These are phyloP conservation scores for Solanum bulbocastanum DNA, from an alignment of 257 asterid species.

Conservation along the genomic window DNA sequence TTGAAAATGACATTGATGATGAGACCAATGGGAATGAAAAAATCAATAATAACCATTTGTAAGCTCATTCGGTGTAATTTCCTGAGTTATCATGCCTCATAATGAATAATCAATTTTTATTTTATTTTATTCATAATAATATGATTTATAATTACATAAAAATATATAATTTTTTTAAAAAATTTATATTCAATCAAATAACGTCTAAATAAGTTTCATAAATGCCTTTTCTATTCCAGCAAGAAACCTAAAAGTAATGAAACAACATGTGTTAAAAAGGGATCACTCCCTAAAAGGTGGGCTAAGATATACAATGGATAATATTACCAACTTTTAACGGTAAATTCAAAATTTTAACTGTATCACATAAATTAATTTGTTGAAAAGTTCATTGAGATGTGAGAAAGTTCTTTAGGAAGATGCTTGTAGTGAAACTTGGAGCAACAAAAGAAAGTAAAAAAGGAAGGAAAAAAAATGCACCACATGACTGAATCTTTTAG, in stretches of 20 bases:
- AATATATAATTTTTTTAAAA: not conserved
- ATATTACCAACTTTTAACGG: not conserved
- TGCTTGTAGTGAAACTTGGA: not conserved
- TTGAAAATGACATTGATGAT: too few relatives aligned
- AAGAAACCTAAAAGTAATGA: not conserved
- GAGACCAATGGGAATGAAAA: not conserved
- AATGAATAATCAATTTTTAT: not conserved
- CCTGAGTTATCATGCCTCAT: not conserved
- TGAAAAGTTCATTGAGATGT: not conserved
- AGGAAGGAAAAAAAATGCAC: not conserved
- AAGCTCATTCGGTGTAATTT: not conserved
- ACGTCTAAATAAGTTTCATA: not conserved
- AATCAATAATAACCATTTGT: too few relatives aligned
- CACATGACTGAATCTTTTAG: not conserved
- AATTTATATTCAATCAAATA: not conserved
- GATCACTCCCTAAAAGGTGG: not conserved
- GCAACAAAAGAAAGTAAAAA: not conserved
- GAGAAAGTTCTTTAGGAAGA: not conserved
- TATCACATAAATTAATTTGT: not conserved
- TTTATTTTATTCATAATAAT: not conserved
- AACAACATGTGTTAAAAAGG: not conserved
- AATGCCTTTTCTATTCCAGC: not conserved
- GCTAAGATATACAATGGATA: not conserved
- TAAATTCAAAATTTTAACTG: not conserved
- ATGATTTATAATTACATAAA: not conserved